A percentile compares a stretch with the other conserved stretches of the same genome.
These are phyloP conservation scores for Verticillium tricorpus DNA, from an alignment of 2,329 filamentous ascomycete species.

Conservation along the genomic window DNA sequence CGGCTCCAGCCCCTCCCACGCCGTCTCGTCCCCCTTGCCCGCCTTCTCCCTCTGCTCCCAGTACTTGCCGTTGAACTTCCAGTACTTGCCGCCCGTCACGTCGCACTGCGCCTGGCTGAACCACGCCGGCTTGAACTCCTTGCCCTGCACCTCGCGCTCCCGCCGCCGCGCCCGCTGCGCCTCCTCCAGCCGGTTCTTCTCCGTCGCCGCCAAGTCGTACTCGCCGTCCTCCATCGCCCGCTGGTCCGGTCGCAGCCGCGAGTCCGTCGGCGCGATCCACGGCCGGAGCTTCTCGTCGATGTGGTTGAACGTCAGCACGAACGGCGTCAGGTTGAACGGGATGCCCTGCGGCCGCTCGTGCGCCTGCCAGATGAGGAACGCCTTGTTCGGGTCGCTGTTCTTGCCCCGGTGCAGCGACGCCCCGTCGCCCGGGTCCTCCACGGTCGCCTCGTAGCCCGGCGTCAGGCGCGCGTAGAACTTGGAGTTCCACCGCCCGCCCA, in stretches of 20 bases:
- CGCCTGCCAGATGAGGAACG: conserved; percentile 90
- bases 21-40: conserved; percentile 50
- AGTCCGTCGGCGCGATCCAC: conserved; percentile 86
- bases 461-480: conserved; percentile 93
- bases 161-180: conserved; percentile 76
- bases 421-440: conserved; percentile 52
- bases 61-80: conserved; percentile 85
- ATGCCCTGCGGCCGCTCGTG: conserved; percentile 76
- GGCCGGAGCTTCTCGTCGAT: conserved; percentile 75
- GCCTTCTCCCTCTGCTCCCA: conserved; percentile 71
- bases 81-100: conserved; percentile 82
- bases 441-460: conserved; percentile 77
- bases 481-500: conserved; percentile 96
- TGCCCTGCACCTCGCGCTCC: conserved; percentile 68
- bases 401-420: conserved; percentile 39
- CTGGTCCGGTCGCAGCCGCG: conserved; percentile 88
- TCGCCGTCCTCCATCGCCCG: conserved; percentile 98
- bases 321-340: conserved; percentile 95
- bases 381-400: conserved; percentile 64
- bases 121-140: conserved; percentile 82
- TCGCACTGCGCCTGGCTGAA: conserved; percentile 70
- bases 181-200: conserved; percentile 94
- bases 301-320: conserved; percentile 91
- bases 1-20: conserved; percentile 71
- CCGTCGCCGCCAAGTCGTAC: conserved; percentile 86